Base-by-base conservation (phyloP, 768 basidiomycete species). In the Leccinum boreale region DNA sequence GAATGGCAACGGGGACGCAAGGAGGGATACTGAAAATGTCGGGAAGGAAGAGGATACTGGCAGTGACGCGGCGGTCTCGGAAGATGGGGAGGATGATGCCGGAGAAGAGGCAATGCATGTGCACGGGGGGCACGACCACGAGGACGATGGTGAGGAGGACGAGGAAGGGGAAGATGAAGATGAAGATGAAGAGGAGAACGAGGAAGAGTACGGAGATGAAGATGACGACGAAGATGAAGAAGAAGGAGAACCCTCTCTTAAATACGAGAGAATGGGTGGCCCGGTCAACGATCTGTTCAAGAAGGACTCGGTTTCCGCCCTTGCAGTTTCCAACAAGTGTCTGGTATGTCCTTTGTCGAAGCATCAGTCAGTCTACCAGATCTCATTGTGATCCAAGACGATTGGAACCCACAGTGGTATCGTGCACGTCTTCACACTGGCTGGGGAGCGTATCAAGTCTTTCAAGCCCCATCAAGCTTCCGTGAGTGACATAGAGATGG, bases 351-450 rank as follows among this genome's bases (percentile, higher is more conserved):
- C 19, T 5, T 15, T n/a, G 26, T 58, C 36, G 19, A 48, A 36
- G 42, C n/a, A 42, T 53, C 2, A 8, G 4, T 14, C 21, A 1
- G 31, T 53, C 6, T 45, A 49, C 23, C 21, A 11, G 45, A 26
- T 1, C 24, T 60, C 19, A 60, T 29, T 24, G 10, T 58, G 11
- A 8, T 57, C 12, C 26, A 65, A 98, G 94, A 92, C 88, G 24
- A 73, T 98, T 36, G 96, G 95, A 21, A 97, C 96, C 2, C 95
- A 98, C 70, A 84, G 82, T 51, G 96, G 96, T n/a, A 86, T 94
- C 61, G 85, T 98, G 3, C 91, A 97, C 68, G 80, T 97, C 19
- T 78, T 97, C 14, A 87, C 87, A 67, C 78, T 90, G 42, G 74
- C 83, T 26, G 96, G 95, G 4, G 82, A 85, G 55, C 85, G 89